phyloP scores from a whole-genome alignment of 371 early-diverging fungal species.

The Zychaea mexicana region DNA sequence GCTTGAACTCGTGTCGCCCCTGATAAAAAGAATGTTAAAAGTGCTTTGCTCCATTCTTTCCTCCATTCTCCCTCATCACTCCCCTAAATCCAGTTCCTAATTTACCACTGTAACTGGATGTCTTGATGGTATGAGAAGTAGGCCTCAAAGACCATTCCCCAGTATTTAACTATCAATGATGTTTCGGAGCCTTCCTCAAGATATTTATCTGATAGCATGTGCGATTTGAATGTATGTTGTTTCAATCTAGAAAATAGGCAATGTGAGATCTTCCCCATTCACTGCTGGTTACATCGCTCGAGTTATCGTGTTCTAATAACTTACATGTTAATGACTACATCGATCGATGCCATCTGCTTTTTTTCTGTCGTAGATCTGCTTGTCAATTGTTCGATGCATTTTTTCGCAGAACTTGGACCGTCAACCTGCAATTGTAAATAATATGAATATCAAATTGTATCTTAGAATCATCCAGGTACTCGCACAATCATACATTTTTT shows the following conservation, averaged over 20 bases:
- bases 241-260: too few species aligned
- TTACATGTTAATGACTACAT: too few species aligned
- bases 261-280: too few species aligned
- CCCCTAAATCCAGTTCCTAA: neutral
- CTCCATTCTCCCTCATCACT: neutral
- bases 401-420: conserved; percentile 1
- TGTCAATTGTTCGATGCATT: neutral
- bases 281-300: too few species aligned
- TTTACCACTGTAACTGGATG: neutral
- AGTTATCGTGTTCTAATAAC: too few species aligned
- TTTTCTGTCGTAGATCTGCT: neutral
- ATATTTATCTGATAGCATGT: neutral
- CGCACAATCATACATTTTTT: neutral
- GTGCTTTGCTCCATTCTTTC: neutral
- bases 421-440: neutral
- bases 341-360: neutral
- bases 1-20: too few species aligned
- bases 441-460: neutral
- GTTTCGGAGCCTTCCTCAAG: neutral
- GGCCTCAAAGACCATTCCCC: neutral
- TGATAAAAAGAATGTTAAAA: neutral
- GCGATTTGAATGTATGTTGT: too few species aligned
- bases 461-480: neutral
- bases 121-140: neutral
- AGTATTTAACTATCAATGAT: neutral